phyloP scores from a whole-genome alignment of 1,139 yeast species.

The Pichia sp. region DNA sequence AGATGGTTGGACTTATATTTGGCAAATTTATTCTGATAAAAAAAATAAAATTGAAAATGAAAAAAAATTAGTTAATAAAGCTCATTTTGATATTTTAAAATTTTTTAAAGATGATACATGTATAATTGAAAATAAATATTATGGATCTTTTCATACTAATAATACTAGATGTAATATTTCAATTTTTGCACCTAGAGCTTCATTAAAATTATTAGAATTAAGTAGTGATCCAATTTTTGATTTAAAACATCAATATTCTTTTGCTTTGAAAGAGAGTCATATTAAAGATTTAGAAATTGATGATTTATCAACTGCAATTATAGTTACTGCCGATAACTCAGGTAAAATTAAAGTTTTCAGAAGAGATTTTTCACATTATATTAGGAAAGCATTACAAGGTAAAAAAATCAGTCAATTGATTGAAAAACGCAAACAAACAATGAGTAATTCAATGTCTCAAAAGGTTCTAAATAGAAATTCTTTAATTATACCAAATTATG shows the following conservation, averaged over 20 bases:
- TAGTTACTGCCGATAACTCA: constrained; percentile 69
- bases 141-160: constrained; percentile 73
- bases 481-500: constrained; percentile 7
- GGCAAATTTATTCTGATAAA: constrained; percentile 37
- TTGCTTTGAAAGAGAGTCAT: constrained; percentile 10
- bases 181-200: constrained; percentile 68
- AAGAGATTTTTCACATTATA: constrained; percentile 59
- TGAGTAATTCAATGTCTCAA: not conserved
- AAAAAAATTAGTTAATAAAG: constrained; percentile 16
- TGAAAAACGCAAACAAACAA: constrained; percentile 1
- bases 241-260: constrained; percentile 35
- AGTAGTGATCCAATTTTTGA: constrained; percentile 80
- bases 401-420: constrained; percentile 9
- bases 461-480: constrained; percentile 9
- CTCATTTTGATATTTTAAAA: constrained; percentile 30
- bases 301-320: constrained; percentile 41
- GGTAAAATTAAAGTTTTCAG: constrained; percentile 76
- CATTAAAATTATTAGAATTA: constrained; percentile 57
- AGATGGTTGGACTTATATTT: constrained; percentile 66
- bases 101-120: constrained; percentile 28
- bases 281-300: constrained; percentile 27
- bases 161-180: constrained; percentile 70
- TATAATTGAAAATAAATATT: constrained; percentile 41
- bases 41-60: constrained; percentile 9
- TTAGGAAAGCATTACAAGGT: constrained; percentile 28